Evolutionary conservation across 495 filamentous ascomycete genomes (phyloP).

Genomic region (Thermochaetoides thermophila): DNA sequence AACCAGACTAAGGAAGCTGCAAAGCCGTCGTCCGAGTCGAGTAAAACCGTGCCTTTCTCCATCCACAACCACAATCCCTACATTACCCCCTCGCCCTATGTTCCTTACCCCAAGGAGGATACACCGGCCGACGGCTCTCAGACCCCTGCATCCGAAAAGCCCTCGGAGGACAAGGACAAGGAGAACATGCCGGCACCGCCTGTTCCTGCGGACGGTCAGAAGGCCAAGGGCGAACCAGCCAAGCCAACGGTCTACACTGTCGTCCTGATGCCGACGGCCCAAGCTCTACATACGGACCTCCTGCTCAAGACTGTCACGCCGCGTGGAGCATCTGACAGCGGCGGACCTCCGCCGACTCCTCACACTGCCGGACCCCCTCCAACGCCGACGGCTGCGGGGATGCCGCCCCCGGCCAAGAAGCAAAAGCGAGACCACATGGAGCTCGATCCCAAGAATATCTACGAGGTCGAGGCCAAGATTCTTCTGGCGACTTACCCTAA

Average conservation of each 20-base stretch:
- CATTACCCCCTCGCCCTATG: constrained; percentile 75
- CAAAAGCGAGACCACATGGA: constrained; percentile 55
- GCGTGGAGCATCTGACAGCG: constrained; percentile 28
- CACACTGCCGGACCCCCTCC: constrained; percentile 44
- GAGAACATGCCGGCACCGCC: constrained; percentile 39
- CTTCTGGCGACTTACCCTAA: constrained; percentile 54
- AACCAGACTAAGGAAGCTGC: constrained; percentile 43
- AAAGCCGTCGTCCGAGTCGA: constrained; percentile 39
- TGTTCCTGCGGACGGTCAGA: constrained; percentile 29
- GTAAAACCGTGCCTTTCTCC: constrained; percentile 53
- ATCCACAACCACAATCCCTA: constrained; percentile 82
- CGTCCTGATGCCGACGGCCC: constrained; percentile 72
- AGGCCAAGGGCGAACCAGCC: constrained; percentile 27
- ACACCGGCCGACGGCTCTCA: constrained; percentile 14
- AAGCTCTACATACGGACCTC: constrained; percentile 59
- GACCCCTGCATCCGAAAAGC: constrained; percentile 10
- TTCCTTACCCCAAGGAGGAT: constrained; percentile 59
- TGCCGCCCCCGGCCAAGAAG: constrained; percentile 51
- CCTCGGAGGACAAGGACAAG: constrained; percentile 23
- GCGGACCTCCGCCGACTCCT: constrained; percentile 49
- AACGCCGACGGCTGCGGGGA: constrained; percentile 36
- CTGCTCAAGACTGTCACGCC: constrained; percentile 61
- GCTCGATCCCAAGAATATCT: constrained; percentile 55
- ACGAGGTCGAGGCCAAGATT: constrained; percentile 57
- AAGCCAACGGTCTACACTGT: constrained; percentile 58